Evolutionary conservation across 2,329 filamentous ascomycete genomes (phyloP), one percentile per base, ranked within the genome.

Genomic region (Phaeoacremonium minimum): DNA sequence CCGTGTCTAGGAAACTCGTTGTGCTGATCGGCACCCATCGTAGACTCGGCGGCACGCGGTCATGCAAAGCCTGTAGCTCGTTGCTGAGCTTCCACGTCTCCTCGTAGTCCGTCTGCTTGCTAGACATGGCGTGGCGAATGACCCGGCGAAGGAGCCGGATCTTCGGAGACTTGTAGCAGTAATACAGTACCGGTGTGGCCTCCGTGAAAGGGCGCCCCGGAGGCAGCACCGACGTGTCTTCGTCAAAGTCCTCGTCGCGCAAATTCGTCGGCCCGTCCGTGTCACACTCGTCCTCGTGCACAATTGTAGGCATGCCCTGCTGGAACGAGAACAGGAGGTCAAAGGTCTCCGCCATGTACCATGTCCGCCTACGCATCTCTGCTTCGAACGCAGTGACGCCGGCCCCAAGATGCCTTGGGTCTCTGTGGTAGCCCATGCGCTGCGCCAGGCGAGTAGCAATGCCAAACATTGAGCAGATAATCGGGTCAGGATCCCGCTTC

Each of bases 391-490:
- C 62, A 3, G 63, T 64, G 19, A 73, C 33, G 15, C 5, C 35
- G 37, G 30, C 37, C 18, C 33, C 30, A 4, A 73, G 53, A 42
- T 63, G 59, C 17, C 54, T 53, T 5, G 67, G 60, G 28, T 73
- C 68, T 20, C 71, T 64, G 40, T 75, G 70, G 38, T 75, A 75
- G 13, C 71, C 71, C 51, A 70, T 63, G 6, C 67, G 61, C 49
- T 75, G 71, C 5, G 71, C 71, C 15, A 75, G 60, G 6, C 71
- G 64, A 4, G 65, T 61, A 5, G 64, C 61, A 14, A 72, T 55
- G 28, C 63, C 63, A 4, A 35, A 14, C n/a, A 36, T 30, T 13
- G 33, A 42, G 14, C 36, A 28, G 18, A 38, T 50, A 4, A 61
- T 56, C 6, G 66, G 55, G 32, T 71, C 63, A 5, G 63, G 53